Evolutionary conservation across 2,329 filamentous ascomycete species (phyloP), one percentile per base, ranked within the genome.

Genomic region (Pseudogymnoascus destructans): DNA sequence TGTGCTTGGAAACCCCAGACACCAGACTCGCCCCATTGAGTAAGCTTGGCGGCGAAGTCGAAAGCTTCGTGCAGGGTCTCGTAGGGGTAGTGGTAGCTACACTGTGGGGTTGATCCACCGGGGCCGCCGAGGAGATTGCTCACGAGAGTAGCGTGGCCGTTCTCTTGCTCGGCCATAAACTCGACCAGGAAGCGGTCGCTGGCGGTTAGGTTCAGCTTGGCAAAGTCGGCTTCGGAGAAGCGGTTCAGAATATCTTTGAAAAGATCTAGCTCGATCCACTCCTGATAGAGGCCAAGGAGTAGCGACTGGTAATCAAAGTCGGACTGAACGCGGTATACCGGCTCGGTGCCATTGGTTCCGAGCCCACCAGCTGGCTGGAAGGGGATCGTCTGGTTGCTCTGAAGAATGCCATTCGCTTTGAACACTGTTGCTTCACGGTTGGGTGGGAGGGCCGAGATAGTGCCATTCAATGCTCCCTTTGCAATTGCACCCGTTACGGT

Each of bases 41-140:
- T 93, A n/a, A 93, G 73, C 71, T 90, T 90, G 72, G 92, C 87
- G 70, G 81, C 84, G 73, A 93, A 93, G 73, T 93, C 88, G 65
- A 93, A 75, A 67, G 82, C 92, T 70, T 93, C 87, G 58, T 77
- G 79, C 0, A 92, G 82, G 30, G 81, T 90, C 58, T 74, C 80
- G 67, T 82, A 87, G 1, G 88, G 88, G 68, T 93, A 93, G 73
- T 89, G 82, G 75, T 95, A 95, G 35, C 32, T 84, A 74, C 88
- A 93, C 69, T 89, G 85, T 57, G 77, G 76, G 0, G 87, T 86
- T 0, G 88, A 85, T 60, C 80, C 70, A 1, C 65, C 63, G 9
- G 66, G 66, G 0, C 76, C 70, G 8, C 89, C 88, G 1, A 93
- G 81, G 72, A 93, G 87, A 73, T 91, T 90, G 67, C 79, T 81